phyloP scores from a whole-genome alignment of 495 filamentous ascomycete species.

The Pseudomonodictys pantanalensis region DNA sequence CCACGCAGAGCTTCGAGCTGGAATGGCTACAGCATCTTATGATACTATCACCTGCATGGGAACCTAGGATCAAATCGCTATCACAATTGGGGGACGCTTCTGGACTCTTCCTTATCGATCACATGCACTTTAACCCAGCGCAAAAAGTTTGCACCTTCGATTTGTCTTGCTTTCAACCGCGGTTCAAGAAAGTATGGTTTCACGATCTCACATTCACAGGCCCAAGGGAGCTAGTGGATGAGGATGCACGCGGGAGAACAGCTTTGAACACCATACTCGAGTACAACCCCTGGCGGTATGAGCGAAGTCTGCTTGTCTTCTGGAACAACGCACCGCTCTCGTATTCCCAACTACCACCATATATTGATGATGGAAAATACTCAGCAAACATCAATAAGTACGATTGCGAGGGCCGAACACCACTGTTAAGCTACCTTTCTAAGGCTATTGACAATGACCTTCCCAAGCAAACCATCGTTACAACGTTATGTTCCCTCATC shows the following conservation, averaged over 20 bases:
- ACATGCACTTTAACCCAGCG: neutral
- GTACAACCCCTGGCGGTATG: too few relatives aligned
- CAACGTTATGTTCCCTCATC: neutral
- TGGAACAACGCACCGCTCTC: too few relatives aligned
- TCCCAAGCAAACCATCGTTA: neutral
- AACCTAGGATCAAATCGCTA: neutral
- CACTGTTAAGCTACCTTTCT: neutral
- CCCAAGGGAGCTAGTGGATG: neutral
- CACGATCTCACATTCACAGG: too few relatives aligned
- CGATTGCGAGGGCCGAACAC: neutral
- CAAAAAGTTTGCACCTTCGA: neutral
- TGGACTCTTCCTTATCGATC: neutral
- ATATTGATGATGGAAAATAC: too few relatives aligned
- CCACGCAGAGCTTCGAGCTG: neutral
- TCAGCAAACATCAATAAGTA: constrained; percentile 6
- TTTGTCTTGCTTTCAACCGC: neutral
- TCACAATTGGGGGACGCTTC: neutral
- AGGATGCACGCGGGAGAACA: neutral
- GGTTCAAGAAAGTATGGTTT: neutral
- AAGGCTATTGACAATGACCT: neutral
- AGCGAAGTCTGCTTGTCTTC: neutral
- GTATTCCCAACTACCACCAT: too few relatives aligned
- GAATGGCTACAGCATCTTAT: neutral
- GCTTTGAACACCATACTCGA: neutral
- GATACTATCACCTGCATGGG: neutral